Evolutionary conservation across 257 asterid species (phyloP), one percentile per base, ranked within the genome.

Genomic region (Solanum bulbocastanum): DNA sequence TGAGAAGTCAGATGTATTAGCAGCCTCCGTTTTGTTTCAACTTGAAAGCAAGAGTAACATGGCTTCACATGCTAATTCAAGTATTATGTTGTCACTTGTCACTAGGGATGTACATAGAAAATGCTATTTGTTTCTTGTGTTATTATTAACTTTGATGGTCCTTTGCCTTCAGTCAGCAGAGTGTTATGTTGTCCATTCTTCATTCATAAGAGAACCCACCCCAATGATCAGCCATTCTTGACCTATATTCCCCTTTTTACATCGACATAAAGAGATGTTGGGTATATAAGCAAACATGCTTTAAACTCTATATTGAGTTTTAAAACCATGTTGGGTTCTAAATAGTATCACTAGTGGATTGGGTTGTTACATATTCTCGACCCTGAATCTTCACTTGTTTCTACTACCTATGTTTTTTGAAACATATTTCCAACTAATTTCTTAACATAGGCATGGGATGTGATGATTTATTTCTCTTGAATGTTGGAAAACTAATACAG

Each of bases 21-120:
- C 62, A 71, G 40, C 87, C 71, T 60, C 12, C 18, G 8, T 42
- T 15, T 66, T 83, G 84, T 39, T 56, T 78, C 52, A 60, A 44
- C 87, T 22, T 84, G 87, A 78, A 86, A 49, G 84, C 91, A 86
- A 88, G 88, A 79, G 89, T 88, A 91, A 91, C 91, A 88, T 86
- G 91, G 87, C 87, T 86, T 89, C 90, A 88, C 93, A 88, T 89
- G 91, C 89, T 86, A 25, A 71, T 42, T 78, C 62, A 85, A 46
- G 78, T 42, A n/a, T 33, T 20, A 25, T n/a, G 76, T 39, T 46
- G 76, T 83, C 89, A 72, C 68, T 88, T 46, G 69, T 66, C 90
- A n/a, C 68, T 88, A 35, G 79, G 25, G 14, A 62, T 87, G 72
- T 84, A 25, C 65, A 33, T 49, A 49, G 87, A 27, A 83, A 86